Percentiles rank a stretch among this genome's conserved stretches.
phyloP scores from a whole-genome alignment of 169 alveolate species.

The Cryptosporidium parvum region DNA sequence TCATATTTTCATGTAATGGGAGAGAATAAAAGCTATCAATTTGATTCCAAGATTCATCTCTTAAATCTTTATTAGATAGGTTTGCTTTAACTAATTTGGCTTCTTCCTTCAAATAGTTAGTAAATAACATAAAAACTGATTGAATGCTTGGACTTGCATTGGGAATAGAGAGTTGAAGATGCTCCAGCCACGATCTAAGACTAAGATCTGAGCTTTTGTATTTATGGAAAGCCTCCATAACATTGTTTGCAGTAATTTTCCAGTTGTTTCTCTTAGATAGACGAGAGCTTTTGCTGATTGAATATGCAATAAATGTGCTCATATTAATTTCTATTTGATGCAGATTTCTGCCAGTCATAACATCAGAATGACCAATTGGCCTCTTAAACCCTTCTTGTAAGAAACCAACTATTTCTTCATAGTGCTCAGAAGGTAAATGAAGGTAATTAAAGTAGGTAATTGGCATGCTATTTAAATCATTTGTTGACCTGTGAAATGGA shows the following conservation, averaged over 20 bases:
- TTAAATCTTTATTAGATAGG: neutral
- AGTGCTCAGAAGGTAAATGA: constrained; percentile 32
- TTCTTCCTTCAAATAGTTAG: constrained; percentile 21
- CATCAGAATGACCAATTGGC: constrained; percentile 32
- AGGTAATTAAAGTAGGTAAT: constrained; percentile 41
- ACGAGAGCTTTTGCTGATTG: neutral
- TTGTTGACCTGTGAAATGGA: constrained; percentile 37
- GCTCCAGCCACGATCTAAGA: constrained; percentile 14
- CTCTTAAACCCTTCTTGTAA: constrained; percentile 29
- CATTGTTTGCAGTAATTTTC: constrained; percentile 8
- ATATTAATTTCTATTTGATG: constrained; percentile 64
- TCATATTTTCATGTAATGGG: neutral
- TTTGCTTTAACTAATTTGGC: constrained; percentile 12
- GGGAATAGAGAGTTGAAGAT: constrained; percentile 13
- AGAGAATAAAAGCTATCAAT: constrained; percentile 25
- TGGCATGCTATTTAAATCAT: constrained; percentile 29
- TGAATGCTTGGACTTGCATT: constrained; percentile 1
- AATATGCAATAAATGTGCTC: constrained; percentile 41
- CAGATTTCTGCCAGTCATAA: constrained; percentile 25
- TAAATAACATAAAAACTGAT: constrained; percentile 14
- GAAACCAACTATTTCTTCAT: neutral
- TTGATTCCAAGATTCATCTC: constrained; percentile 2
- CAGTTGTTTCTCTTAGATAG: neutral
- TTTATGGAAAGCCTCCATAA: constrained; percentile 6
- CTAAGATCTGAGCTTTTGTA: constrained; percentile 46